Conservation (phyloP, 1,139 yeast genomes). For the Wickerhamiella pararugosa region DNA sequence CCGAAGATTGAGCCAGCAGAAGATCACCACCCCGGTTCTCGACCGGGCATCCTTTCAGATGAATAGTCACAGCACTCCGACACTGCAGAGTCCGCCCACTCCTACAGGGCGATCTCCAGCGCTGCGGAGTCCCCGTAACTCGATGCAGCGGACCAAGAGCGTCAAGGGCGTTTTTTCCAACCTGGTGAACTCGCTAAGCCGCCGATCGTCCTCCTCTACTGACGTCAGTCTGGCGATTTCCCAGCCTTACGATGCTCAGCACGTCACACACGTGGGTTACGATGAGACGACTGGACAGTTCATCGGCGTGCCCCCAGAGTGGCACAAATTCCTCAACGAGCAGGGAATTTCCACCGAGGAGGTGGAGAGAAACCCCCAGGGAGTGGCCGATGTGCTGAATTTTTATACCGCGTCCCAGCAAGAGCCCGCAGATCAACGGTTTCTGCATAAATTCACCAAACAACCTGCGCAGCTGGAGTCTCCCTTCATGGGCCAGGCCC, state of each 20-base stretch:
- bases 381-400: slow-evolving; percentile 83
- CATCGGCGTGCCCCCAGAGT: slow-evolving; percentile 81
- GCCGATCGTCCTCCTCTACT: slow-evolving; percentile 17
- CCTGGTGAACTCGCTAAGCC: slow-evolving; percentile 33
- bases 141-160: not conserved
- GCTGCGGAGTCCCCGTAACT: too few relatives aligned
- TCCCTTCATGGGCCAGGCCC: slow-evolving; percentile 7
- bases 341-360: slow-evolving; percentile 77
- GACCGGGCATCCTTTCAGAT: too few relatives aligned
- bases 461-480: slow-evolving; percentile 11
- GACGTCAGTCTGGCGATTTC: slow-evolving; percentile 34
- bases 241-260: slow-evolving; percentile 80
- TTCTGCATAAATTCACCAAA: slow-evolving; percentile 56
- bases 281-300: slow-evolving; percentile 72
- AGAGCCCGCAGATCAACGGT: slow-evolving; percentile 43
- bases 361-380: slow-evolving; percentile 84
- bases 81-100: too few relatives aligned
- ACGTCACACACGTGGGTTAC: slow-evolving; percentile 85
- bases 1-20: too few relatives aligned
- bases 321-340: slow-evolving; percentile 72
- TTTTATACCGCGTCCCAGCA: slow-evolving; percentile 58
- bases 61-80: too few relatives aligned
- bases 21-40: too few relatives aligned
- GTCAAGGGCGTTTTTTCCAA: slow-evolving; percentile 37
- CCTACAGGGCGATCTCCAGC: too few relatives aligned